phyloP scores from a whole-genome alignment of 495 filamentous ascomycete species.

The Cudoniella acicularis region DNA sequence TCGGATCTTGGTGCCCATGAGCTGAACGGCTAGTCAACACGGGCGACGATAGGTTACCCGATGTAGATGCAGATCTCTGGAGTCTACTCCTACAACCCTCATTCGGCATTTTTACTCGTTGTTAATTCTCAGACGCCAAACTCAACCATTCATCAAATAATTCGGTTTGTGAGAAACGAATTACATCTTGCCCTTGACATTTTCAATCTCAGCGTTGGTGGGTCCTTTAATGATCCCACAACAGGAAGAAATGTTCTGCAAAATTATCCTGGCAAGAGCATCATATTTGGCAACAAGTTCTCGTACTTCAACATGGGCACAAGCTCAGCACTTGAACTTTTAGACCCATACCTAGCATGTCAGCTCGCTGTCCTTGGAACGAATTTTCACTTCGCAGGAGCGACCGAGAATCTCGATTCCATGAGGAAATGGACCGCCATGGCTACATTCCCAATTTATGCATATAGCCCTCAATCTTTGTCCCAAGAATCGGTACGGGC shows the following conservation, averaged over 20 bases:
- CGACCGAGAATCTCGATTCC: constrained; percentile 14
- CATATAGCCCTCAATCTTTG: not conserved
- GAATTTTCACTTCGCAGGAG: constrained; percentile 20
- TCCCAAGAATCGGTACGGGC: not conserved
- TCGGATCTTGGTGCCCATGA: not conserved
- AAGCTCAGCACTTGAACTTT: constrained; percentile 22
- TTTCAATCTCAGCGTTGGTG: constrained; percentile 28
- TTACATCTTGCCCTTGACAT: constrained; percentile 21
- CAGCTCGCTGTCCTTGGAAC: constrained; percentile 16
- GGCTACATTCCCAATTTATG: constrained; percentile 8
- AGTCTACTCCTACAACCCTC: constrained; percentile 23
- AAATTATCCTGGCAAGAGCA: constrained; percentile 24
- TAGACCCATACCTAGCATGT: constrained; percentile 19
- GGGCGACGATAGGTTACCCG: not conserved
- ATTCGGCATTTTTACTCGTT: constrained; percentile 21
- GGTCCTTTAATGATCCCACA: constrained; percentile 8
- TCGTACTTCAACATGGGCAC: constrained; percentile 25
- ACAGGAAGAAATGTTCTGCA: constrained; percentile 9
- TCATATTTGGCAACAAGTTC: constrained; percentile 27
- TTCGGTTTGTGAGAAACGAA: constrained; percentile 15
- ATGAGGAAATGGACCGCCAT: constrained; percentile 18
- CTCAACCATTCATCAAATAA: constrained; percentile 20
- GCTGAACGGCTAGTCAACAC: not conserved
- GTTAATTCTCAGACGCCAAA: constrained; percentile 25
- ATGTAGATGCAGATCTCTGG: constrained; percentile 27